Evolutionary conservation across 495 filamentous ascomycete species (phyloP), one percentile per base, ranked within the genome.

Genomic region (Echria macrotheca): DNA sequence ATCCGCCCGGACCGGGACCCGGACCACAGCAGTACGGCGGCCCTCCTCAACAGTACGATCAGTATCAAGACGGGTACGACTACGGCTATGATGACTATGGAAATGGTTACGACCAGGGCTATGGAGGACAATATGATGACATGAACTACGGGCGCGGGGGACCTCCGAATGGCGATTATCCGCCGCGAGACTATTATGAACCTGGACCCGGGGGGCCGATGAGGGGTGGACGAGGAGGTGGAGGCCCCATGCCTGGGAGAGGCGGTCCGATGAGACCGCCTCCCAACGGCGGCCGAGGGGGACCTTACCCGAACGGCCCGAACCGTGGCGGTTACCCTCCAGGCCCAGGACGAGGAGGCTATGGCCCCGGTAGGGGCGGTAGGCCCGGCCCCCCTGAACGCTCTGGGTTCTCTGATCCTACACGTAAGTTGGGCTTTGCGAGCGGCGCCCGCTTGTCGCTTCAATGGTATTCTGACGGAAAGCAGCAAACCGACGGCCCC

Each of bases 171-270:
- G 73, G 64, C 31, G 61, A 60, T 14, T 74, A 79, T 69, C 72
- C 72, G 12, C 77, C 74, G 39, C 69, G 81, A 54, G 73, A 75
- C 50, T 72, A 74, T 43, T 73, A 76, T 42, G 71, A 70, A 17
- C 68, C 67, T 36, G 67, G 65, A 17, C 70, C 71, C 11, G 38
- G 41, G 26, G 60, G 47, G 18, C 47, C 32, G 32, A 46, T 31
- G 44, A 14, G 35, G 7, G 43, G 43, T 38, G 60, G 59, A 40
- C 55, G 69, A 47, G 63, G 72, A 41, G 69, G 67, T 25, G 61
- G 69, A 14, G 64, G 44, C 22, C 61, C 67, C n/a, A 67, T 66
- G 50, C 56, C 59, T 28, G 65, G 64, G 46, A 68, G 73, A 68
- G 68, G 60, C 8, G 66, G 69, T 24, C 67, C 68, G 3, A 71